phyloP scores from a whole-genome alignment of 176 grass and related monocot species.

The Oryza nivara region DNA sequence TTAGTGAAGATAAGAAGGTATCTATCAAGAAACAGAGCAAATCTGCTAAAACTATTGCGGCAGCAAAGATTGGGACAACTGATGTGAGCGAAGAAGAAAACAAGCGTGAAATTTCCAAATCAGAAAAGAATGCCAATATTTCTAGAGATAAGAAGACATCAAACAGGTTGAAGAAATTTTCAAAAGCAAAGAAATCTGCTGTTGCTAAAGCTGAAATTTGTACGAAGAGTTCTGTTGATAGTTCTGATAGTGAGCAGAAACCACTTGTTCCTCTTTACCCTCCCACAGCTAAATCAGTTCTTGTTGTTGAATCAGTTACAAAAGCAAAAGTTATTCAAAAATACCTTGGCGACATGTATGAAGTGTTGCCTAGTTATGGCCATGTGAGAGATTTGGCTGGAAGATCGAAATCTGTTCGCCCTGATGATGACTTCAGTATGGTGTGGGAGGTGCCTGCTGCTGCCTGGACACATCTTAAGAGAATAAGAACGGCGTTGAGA shows the following conservation, averaged over 20 bases:
- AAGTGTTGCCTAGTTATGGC: conserved; percentile 94
- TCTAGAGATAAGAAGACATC: conserved; percentile 48
- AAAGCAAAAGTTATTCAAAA: conserved; percentile 99
- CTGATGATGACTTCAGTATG: conserved; percentile 98
- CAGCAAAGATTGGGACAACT: conserved; percentile 37
- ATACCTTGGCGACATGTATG: conserved; percentile 84
- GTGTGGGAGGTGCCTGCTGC: conserved; percentile 97
- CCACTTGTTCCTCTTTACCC: conserved; percentile 74
- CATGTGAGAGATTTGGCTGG: conserved; percentile 96
- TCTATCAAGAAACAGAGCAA: conserved; percentile 45
- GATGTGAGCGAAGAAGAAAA: conserved; percentile 38
- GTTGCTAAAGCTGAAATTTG: conserved; percentile 26
- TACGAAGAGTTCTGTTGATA: conserved; percentile 35
- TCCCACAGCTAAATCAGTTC: conserved; percentile 78
- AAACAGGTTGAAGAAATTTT: conserved; percentile 45
- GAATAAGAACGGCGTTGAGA: conserved; percentile 77
- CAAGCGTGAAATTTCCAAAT: conserved; percentile 36
- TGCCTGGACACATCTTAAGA: conserved; percentile 98
- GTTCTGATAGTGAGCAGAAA: conserved; percentile 40
- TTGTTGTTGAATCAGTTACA: conserved; percentile 85
- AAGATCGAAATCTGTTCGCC: conserved; percentile 85
- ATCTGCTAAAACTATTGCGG: conserved; percentile 53
- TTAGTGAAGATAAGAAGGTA: conserved; percentile 37
- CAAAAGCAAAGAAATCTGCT: conserved; percentile 59
- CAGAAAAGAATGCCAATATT: conserved; percentile 34